Evolutionary conservation across 2,329 filamentous ascomycete species (phyloP), one percentile per base, ranked within the genome.

Genomic region (Zymoseptoria brevis): DNA sequence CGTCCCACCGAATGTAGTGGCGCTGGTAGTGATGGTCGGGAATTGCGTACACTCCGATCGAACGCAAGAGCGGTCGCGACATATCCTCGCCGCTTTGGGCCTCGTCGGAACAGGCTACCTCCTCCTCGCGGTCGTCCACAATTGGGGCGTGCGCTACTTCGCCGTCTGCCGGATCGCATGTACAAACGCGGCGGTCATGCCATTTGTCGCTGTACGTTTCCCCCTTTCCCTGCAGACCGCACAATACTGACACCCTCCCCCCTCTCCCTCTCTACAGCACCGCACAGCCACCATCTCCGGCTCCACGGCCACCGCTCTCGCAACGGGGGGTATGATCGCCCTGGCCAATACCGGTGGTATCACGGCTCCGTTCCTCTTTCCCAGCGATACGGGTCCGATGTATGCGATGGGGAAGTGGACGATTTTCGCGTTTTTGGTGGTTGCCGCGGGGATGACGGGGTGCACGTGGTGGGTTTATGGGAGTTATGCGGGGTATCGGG

Each of bases 121-220:
- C 11, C 19, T 51, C 16, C n/a, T 79, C 86, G 0, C 87, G 87
- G 0, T 87, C 89, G 71, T 89, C 90, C 49, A 81, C 86, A 0
- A 85, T 88, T 0, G 90, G 86, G 86, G 89, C 88, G 62, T 89
- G 80, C 79, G 19, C 71, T 74, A 21, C 73, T 65, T 8, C 87
- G 87, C 0, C 89, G 87, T 69, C 85, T 85, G 0, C 89, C 86
- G 0, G 87, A 87, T 0, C 86, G 89, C 68, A 7, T 88, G 83
- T 82, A 81, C 80, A 4, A 87, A 87, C 68, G 83, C 83, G 2
- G 84, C 75, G 9, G 71, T 87, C 64, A 67, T 87, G 49, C 74
- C 87, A 11, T 80, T 86, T 60, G 84, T 86, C 0, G 76, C 80
- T n/a, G n/a, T n/a, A n/a, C n/a, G n/a, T n/a, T n/a, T n/a, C n/a